A percentile compares a stretch with the other conserved stretches of the same genome.
phyloP scores from a whole-genome alignment of 306 rosid genomes.

The Delonix regia region DNA sequence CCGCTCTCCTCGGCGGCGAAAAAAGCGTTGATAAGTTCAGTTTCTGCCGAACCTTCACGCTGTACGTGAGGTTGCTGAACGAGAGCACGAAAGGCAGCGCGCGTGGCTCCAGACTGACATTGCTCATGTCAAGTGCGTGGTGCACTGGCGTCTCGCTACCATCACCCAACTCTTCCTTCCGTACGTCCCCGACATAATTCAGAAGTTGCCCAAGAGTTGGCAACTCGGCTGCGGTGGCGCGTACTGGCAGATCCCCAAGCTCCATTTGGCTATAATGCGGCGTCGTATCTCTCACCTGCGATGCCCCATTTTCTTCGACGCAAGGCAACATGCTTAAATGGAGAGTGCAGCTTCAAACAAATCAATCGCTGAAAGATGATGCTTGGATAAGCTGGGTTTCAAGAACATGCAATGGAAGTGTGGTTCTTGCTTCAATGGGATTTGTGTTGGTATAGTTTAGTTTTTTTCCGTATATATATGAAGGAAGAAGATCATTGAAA shows the following conservation, averaged over 20 bases:
- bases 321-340: background rate
- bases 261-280: constrained; percentile 40
- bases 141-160: constrained; percentile 60
- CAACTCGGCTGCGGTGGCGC: constrained; percentile 32
- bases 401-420: constrained; percentile 1
- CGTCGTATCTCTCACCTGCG: constrained; percentile 22
- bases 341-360: background rate
- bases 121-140: constrained; percentile 44
- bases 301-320: background rate
- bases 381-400: too few relatives aligned
- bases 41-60: constrained; percentile 56
- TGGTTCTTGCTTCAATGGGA: background rate
- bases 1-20: background rate
- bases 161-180: constrained; percentile 56
- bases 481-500: background rate
- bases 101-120: constrained; percentile 41
- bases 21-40: constrained; percentile 36
- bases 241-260: constrained; percentile 33
- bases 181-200: constrained; percentile 43
- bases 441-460: background rate
- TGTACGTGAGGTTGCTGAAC: constrained; percentile 57
- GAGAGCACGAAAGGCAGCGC: constrained; percentile 58
- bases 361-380: too few relatives aligned
- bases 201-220: constrained; percentile 62
- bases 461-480: background rate